These are phyloP conservation scores for Trametes cinnabarina DNA, from an alignment of 768 basidiomycete species.

Conservation along the genomic window DNA sequence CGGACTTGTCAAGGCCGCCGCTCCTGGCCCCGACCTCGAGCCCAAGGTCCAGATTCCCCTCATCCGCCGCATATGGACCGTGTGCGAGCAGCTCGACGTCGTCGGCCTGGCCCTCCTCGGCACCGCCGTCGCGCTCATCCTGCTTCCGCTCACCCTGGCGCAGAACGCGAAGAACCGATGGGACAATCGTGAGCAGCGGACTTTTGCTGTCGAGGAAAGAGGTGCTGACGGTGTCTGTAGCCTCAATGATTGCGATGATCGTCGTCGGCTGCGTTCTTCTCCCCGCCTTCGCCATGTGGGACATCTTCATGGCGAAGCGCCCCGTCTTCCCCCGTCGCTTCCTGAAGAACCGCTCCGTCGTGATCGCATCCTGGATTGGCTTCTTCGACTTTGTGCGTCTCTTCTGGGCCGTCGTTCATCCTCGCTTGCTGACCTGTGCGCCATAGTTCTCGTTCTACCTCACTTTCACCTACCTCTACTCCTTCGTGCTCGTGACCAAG, in stretches of 20 bases:
- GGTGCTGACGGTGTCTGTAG: conserved; percentile 16
- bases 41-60: conserved; percentile 26
- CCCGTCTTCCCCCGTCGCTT: conserved; percentile 36
- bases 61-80: conserved; percentile 38
- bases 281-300: conserved; percentile 31
- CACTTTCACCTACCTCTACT: conserved; percentile 49
- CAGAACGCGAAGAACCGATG: conserved; percentile 24
- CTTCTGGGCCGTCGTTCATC: conserved; percentile 9
- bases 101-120: conserved; percentile 32
- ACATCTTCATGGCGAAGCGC: conserved; percentile 32
- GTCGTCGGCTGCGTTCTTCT: conserved; percentile 31
- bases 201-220: too few relatives aligned
- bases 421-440: conserved; percentile 37
- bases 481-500: conserved; percentile 48
- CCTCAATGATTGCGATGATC: conserved; percentile 34
- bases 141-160: conserved; percentile 31
- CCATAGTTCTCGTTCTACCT: conserved; percentile 32
- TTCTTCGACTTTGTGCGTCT: conserved; percentile 27
- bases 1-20: conserved; percentile 19
- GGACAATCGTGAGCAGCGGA: conserved; percentile 28
- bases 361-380: conserved; percentile 27
- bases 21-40: conserved; percentile 42
- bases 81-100: conserved; percentile 29
- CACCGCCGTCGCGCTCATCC: conserved; percentile 30
- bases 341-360: conserved; percentile 35